Evolutionary conservation across 2,329 filamentous ascomycete genomes (phyloP), one percentile per base, ranked within the genome.

Genomic region (Nemania sp.): DNA sequence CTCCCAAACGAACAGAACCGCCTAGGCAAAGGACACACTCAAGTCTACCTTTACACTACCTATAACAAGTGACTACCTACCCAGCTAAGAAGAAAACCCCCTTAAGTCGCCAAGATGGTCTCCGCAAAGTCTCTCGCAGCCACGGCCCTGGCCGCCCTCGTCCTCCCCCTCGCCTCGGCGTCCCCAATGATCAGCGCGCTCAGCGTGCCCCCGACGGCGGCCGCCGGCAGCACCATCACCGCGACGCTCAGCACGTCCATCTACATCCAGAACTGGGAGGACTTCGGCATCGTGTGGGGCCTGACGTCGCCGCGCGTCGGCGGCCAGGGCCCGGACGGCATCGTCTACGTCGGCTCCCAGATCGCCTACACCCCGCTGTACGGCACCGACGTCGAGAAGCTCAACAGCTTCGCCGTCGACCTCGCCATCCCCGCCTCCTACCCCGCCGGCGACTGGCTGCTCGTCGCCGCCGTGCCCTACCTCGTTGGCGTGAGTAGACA

Each of bases 231-330:
- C 11, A 69, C 54, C 51, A 57, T 75, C 42, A 66, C 60, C 2
- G 70, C 62, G 13, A 72, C 66, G 9, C 55, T 75, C 18, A 57
- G 55, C 39, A 72, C 71, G 15, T 54, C 69, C 18, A 70, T 69
- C 64, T 75, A 74, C 69, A 60, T 71, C 42, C 71, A 75, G 69
- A 75, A 75, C 69, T 74, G 65, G 66, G 65, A 71, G 54, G 73
- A 75, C 66, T 74, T 68, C 62, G 60, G 68, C 48, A 70, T 75
- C 58, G 54, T 71, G 40, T 75, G 71, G 71, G 73, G 70, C 2
- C 29, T 75, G 15, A 34, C 62, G 2, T 50, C 65, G 11, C 50
- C 55, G 9, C n/a, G n/a, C 18, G 49, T 29, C 21, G 53, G 52
- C 17, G 29, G 42, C 54, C 20, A 54, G 32, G 52, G 57, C 63